Percentiles rank a stretch among this genome's conserved stretches.
These are phyloP conservation scores for Phytophthora idaei DNA, from an alignment of 352 stramenopile species.

Conservation along the genomic window DNA sequence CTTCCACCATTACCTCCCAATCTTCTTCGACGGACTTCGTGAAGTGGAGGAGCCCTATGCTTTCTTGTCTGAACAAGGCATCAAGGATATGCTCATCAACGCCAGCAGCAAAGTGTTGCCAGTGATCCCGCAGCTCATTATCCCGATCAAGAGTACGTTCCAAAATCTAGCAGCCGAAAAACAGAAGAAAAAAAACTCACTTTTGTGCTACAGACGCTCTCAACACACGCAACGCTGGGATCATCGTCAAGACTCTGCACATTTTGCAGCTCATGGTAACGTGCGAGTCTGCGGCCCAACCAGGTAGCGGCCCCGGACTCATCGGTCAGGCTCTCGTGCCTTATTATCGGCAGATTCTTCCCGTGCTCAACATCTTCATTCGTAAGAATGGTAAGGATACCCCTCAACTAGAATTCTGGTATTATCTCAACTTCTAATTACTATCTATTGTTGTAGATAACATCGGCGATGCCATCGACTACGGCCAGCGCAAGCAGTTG, in stretches of 20 bases:
- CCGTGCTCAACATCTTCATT: slow-evolving; percentile 98
- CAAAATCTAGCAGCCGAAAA: background rate
- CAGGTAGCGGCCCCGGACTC: slow-evolving; percentile 81
- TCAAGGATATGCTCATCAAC: slow-evolving; percentile 98
- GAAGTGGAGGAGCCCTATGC: slow-evolving; percentile 97
- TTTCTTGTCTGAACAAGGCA: slow-evolving; percentile 95
- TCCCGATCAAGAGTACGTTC: slow-evolving; percentile 95
- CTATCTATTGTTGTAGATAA: slow-evolving; percentile 74
- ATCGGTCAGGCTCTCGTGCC: slow-evolving; percentile 97
- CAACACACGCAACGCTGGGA: slow-evolving; percentile 93
- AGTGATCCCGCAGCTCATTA: slow-evolving; percentile 98
- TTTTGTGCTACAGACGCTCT: slow-evolving; percentile 59
- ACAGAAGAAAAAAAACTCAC: background rate
- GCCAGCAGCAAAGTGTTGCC: slow-evolving; percentile 95
- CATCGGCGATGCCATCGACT: slow-evolving; percentile 96
- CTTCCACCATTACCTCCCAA: slow-evolving; percentile 98
- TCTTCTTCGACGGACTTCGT: slow-evolving; percentile 98
- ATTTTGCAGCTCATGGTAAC: slow-evolving; percentile 96
- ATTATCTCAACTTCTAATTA: background rate
- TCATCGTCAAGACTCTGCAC: slow-evolving; percentile 98
- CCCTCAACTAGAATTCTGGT: background rate
- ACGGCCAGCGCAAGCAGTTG: slow-evolving; percentile 93
- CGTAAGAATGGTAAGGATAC: slow-evolving; percentile 87
- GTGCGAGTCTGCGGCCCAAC: slow-evolving; percentile 86
- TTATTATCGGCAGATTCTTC: slow-evolving; percentile 98